A percentile compares a stretch with the other conserved stretches of the same genome.
Conservation (phyloP, 768 basidiomycete species). For the Gloeophyllum trabeum region DNA sequence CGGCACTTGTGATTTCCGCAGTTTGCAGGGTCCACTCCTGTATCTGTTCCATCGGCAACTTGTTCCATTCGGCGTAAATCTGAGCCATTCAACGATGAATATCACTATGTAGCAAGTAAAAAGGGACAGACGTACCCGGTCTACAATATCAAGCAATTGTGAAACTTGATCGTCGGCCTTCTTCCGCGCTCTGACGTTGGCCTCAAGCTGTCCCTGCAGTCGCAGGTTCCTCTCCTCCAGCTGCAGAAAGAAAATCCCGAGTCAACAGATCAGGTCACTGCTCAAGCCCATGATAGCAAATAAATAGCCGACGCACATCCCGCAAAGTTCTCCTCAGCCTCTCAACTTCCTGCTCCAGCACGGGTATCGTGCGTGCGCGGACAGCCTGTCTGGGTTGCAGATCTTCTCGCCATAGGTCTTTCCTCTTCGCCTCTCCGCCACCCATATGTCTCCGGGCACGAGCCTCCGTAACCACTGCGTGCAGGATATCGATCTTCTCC, state of each 20-base stretch:
- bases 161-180: conserved; percentile 33
- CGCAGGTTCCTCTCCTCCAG: conserved; percentile 43
- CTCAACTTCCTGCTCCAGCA: conserved; percentile 34
- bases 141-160: conserved; percentile 39
- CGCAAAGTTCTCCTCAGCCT: conserved; percentile 24
- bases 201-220: conserved; percentile 36
- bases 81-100: conserved; percentile 13
- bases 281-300: too few species aligned
- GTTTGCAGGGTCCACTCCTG: conserved; percentile 25
- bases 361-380: conserved; percentile 50
- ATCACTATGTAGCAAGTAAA: not conserved
- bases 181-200: conserved; percentile 31
- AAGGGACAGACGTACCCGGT: conserved; percentile 28
- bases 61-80: conserved; percentile 40
- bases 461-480: conserved; percentile 59
- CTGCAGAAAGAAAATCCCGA: too few species aligned
- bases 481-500: conserved; percentile 60
- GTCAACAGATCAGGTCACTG: too few species aligned
- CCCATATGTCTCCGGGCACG: conserved; percentile 37
- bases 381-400: conserved; percentile 53
- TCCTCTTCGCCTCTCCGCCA: conserved; percentile 17
- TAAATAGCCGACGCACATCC: conserved; percentile 16
- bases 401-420: conserved; percentile 54
- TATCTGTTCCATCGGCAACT: conserved; percentile 55
- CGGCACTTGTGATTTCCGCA: conserved; percentile 21